Percentiles rank a stretch among this genome's conserved stretches.
Evolutionary conservation across 2,329 filamentous ascomycete species (phyloP).

Genomic region (Emydomyces testavorans): DNA sequence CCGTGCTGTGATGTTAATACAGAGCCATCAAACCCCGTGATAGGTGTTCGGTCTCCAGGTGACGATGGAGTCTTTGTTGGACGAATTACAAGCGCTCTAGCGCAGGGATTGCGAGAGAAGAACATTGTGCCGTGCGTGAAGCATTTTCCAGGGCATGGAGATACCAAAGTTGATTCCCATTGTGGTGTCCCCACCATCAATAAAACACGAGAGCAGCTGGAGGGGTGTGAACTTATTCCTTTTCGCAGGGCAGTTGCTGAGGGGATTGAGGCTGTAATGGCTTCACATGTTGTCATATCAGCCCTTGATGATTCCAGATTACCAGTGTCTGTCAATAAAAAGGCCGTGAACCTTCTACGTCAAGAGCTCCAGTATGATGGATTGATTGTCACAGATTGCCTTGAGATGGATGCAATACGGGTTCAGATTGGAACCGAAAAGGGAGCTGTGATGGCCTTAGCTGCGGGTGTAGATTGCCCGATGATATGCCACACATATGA

Average conservation of each 20-base stretch:
- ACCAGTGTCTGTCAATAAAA: slow-evolving; percentile 32
- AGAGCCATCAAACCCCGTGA: slow-evolving; percentile 35
- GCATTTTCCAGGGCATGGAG: slow-evolving; percentile 38
- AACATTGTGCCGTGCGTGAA: slow-evolving; percentile 36
- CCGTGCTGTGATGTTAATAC: slow-evolving; percentile 38
- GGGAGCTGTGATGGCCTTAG: slow-evolving; percentile 33
- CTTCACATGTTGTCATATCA: slow-evolving; percentile 35
- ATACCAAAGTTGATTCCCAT: slow-evolving; percentile 37
- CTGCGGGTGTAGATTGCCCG: slow-evolving; percentile 35
- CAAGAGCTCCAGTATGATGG: slow-evolving; percentile 36
- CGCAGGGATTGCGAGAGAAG: slow-evolving; percentile 30
- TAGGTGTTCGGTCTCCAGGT: slow-evolving; percentile 35
- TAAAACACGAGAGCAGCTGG: slow-evolving; percentile 30
- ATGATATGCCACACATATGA: slow-evolving; percentile 39
- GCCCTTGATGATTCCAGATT: slow-evolving; percentile 26
- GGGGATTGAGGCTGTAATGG: slow-evolving; percentile 37
- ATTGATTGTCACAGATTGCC: slow-evolving; percentile 36
- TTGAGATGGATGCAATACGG: slow-evolving; percentile 37
- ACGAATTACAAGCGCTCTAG: slow-evolving; percentile 31
- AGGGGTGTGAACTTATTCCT: slow-evolving; percentile 34
- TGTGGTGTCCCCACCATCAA: slow-evolving; percentile 33
- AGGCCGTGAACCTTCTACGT: slow-evolving; percentile 31
- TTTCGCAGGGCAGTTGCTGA: slow-evolving; percentile 35
- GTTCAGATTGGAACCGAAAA: slow-evolving; percentile 33
- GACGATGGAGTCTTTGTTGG: slow-evolving; percentile 35